Evolutionary conservation across 2,329 filamentous ascomycete species (phyloP).

Genomic region (Diaporthe eres): DNA sequence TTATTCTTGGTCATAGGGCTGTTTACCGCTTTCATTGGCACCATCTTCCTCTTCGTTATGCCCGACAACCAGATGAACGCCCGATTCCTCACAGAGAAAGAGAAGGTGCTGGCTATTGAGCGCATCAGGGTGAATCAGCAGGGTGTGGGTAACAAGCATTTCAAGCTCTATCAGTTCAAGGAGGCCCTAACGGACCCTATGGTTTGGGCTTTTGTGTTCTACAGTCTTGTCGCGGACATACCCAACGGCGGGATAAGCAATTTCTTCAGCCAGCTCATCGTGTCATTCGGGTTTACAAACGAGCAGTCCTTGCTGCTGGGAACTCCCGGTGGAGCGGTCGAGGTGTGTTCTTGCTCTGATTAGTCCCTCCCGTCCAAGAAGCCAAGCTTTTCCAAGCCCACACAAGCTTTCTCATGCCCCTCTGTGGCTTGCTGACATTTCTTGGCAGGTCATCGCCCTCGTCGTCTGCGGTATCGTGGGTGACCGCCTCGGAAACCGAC

Average conservation of each 20-base stretch:
- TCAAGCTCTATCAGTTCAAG: constrained; percentile 72
- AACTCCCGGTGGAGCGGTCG: constrained; percentile 75
- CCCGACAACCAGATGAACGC: constrained; percentile 58
- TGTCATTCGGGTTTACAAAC: constrained; percentile 73
- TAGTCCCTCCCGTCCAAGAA: neutral
- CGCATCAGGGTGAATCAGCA: constrained; percentile 76
- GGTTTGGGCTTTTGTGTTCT: constrained; percentile 55
- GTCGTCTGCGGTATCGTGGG: constrained; percentile 61
- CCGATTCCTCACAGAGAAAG: constrained; percentile 67
- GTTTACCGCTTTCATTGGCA: constrained; percentile 63
- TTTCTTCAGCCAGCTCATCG: constrained; percentile 59
- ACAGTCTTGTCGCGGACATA: constrained; percentile 51
- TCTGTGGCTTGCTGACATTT: constrained; percentile 39
- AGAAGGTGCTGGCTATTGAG: constrained; percentile 65
- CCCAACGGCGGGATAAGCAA: constrained; percentile 55
- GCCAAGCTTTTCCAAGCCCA: constrained; percentile 46
- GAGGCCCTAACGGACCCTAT: constrained; percentile 55
- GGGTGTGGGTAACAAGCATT: constrained; percentile 79
- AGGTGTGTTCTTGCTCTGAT: constrained; percentile 60
- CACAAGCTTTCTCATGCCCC: constrained; percentile 64
- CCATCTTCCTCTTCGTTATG: constrained; percentile 64
- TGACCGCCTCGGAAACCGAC: constrained; percentile 68
- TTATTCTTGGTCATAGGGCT: constrained; percentile 68
- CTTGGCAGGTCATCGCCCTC: constrained; percentile 47
- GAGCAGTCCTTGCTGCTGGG: constrained; percentile 76